Conservation (phyloP, 2,329 filamentous ascomycete species). For the Botrytis pseudocinerea region DNA sequence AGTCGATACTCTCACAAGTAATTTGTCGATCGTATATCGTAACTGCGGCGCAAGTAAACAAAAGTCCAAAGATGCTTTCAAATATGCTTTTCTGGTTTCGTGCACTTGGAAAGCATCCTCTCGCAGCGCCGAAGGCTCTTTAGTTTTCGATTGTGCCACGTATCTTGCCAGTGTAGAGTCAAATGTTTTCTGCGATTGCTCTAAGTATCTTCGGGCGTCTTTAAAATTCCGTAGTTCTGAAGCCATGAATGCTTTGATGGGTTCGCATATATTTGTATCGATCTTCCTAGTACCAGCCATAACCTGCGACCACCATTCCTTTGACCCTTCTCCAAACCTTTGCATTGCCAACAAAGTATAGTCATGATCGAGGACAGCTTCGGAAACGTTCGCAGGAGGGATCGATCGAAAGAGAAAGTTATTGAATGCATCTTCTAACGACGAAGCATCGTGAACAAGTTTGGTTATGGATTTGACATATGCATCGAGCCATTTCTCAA, state of each 20-base stretch:
- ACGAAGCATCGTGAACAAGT: slow-evolving; percentile 64
- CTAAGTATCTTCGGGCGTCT: slow-evolving; percentile 74
- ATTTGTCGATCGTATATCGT: slow-evolving; percentile 77
- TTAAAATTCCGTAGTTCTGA: slow-evolving; percentile 84
- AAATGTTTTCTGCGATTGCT: slow-evolving; percentile 79
- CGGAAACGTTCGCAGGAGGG: slow-evolving; percentile 72
- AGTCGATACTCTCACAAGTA: slow-evolving; percentile 79
- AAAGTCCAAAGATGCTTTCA: slow-evolving; percentile 92
- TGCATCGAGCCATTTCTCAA: slow-evolving; percentile 88
- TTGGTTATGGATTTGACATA: slow-evolving; percentile 64
- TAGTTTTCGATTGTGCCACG: slow-evolving; percentile 82
- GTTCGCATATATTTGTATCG: slow-evolving; percentile 76
- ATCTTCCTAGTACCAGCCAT: slow-evolving; percentile 74
- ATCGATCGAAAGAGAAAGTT: slow-evolving; percentile 72
- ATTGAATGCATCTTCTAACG: slow-evolving; percentile 78
- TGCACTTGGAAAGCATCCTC: slow-evolving; percentile 97
- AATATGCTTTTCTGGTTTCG: slow-evolving; percentile 85
- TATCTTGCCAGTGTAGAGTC: slow-evolving; percentile 82
- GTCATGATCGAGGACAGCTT: slow-evolving; percentile 89
- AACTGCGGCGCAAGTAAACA: slow-evolving; percentile 85
- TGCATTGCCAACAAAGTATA: slow-evolving; percentile 88
- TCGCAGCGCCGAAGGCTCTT: slow-evolving; percentile 85
- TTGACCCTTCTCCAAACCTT: slow-evolving; percentile 79
- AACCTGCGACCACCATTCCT: slow-evolving; percentile 82
- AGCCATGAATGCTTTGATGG: slow-evolving; percentile 74